Conservation (phyloP, 192 early-diverging fungal species). For the Phycomyces blakesleeanus region DNA sequence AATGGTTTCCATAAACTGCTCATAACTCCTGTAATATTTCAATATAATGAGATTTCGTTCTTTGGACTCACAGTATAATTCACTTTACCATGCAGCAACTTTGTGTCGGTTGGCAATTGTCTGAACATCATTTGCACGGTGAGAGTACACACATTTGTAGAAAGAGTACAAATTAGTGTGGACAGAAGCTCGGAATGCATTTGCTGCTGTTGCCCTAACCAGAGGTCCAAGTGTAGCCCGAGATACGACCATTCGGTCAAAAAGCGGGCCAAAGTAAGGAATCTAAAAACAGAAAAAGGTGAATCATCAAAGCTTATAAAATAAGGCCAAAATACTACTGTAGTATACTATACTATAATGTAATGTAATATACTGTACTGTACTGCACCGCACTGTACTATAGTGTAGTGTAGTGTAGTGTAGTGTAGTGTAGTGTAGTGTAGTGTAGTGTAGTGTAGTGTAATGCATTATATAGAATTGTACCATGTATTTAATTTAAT, state of each 20-base stretch:
- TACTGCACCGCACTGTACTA: no score
- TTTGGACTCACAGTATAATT: no score
- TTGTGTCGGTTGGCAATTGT: conserved; percentile 57
- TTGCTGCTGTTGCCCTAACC: conserved; percentile 78
- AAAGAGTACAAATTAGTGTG: conserved; percentile 36
- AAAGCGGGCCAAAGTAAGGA: conserved; percentile 83
- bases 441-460: no score
- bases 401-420: no score
- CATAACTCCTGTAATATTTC: conserved; percentile 29
- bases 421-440: no score
- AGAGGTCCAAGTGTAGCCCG: conserved; percentile 68
- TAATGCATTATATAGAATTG: no score
- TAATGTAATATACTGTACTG: no score
- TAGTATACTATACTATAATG: background rate
- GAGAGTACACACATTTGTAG: conserved; percentile 55
- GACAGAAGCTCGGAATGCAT: conserved; percentile 55
- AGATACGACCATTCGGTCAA: conserved; percentile 75
- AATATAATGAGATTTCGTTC: no score
- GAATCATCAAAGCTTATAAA: background rate
- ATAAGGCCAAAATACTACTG: background rate
- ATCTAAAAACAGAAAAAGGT: no score
- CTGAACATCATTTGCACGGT: conserved; percentile 53
- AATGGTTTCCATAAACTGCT: conserved; percentile 33
- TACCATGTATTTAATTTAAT: background rate
- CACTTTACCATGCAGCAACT: conserved; percentile 43